A percentile compares a stretch with the other conserved stretches of the same genome.
These are phyloP conservation scores for Rheum nobile DNA, from an alignment of 148 eudicot species.

Conservation along the genomic window DNA sequence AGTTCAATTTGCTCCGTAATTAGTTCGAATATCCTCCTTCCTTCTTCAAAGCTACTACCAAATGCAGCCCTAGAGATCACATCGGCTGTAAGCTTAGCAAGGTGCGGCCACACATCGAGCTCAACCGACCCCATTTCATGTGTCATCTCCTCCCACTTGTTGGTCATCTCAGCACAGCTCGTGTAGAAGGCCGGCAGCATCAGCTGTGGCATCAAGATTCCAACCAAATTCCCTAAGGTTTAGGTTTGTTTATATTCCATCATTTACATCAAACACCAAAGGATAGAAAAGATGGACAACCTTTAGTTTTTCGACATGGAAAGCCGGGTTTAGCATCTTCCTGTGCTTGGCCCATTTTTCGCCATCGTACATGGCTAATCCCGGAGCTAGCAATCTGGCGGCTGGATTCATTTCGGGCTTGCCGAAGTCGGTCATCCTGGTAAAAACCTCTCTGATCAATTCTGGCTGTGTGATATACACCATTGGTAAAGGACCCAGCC, in stretches of 20 bases:
- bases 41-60: conserved; percentile 17
- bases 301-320: conserved; percentile 18
- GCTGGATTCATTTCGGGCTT: conserved; percentile 10
- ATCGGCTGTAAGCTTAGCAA: conserved; percentile 16
- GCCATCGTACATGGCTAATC: conserved; percentile 16
- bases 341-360: conserved; percentile 27
- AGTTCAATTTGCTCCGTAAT: conserved; percentile 9
- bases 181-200: conserved; percentile 18
- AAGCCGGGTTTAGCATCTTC: conserved; percentile 23
- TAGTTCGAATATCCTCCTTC: conserved; percentile 19
- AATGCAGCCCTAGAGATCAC: conserved; percentile 26
- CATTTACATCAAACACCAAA: neutral
- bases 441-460: neutral
- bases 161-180: conserved; percentile 12
- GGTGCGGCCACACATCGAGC: conserved; percentile 20
- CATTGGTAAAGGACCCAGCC: neutral
- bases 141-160: conserved; percentile 15
- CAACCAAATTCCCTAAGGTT: neutral
- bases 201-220: conserved; percentile 7
- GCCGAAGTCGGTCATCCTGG: neutral
- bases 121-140: conserved; percentile 10
- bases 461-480: neutral
- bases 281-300: neutral
- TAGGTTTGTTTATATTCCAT: neutral
- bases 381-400: conserved; percentile 9